These are phyloP conservation scores for Streptanthus diversifolius DNA, from an alignment of 345 rosid genomes.

Conservation along the genomic window DNA sequence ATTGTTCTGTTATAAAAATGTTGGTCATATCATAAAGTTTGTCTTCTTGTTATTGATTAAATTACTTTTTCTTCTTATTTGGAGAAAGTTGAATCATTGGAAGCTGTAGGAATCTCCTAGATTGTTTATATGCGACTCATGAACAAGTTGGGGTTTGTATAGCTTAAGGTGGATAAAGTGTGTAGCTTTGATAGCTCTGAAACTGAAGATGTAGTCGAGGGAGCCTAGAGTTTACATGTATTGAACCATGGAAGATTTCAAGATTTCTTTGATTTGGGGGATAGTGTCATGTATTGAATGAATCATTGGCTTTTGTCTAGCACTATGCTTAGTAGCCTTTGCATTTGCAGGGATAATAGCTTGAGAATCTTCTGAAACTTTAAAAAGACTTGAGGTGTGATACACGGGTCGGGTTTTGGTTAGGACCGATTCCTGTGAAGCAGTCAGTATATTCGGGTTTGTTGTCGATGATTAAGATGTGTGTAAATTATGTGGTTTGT, in stretches of 20 bases:
- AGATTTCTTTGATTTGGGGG: not conserved
- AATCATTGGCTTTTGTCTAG: not conserved
- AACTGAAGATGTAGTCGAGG: not conserved
- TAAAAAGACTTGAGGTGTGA: not conserved
- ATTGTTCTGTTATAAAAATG: constrained; percentile 25
- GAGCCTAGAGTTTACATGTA: not conserved
- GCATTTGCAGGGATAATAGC: not conserved
- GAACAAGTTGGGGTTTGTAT: not conserved
- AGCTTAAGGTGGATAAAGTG: not conserved
- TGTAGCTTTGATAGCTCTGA: not conserved
- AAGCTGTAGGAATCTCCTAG: not conserved
- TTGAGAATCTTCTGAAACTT: not conserved
- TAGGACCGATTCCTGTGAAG: not conserved
- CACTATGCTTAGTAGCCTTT: not conserved
- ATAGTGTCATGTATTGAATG: not conserved
- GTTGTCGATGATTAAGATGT: not conserved
- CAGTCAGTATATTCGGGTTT: not conserved
- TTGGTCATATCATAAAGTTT: not conserved
- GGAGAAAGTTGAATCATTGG: not conserved
- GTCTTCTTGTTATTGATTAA: not conserved
- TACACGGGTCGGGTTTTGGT: not conserved
- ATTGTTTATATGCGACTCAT: not conserved
- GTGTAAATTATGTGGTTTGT: not conserved
- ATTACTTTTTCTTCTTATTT: not conserved
- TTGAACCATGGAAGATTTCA: not conserved